These are phyloP conservation scores for Neostapfia colusana DNA, from an alignment of 176 grass and related monocot species.

Conservation along the genomic window DNA sequence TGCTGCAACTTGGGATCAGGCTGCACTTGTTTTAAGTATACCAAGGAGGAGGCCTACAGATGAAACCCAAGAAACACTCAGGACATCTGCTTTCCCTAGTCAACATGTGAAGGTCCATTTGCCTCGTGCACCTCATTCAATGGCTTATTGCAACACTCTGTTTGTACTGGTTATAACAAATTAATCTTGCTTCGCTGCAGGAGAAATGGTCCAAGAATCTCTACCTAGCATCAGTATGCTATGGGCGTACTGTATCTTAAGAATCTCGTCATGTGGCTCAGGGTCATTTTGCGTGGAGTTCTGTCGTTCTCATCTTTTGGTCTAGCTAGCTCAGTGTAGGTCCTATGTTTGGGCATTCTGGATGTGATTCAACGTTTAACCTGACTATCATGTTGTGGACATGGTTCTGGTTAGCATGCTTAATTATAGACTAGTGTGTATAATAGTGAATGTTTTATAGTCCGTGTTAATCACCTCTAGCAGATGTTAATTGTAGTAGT, in stretches of 20 bases:
- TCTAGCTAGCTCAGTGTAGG: conserved; percentile 17
- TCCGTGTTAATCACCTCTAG: conserved; percentile 36
- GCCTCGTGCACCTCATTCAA: conserved; percentile 17
- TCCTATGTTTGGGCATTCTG: conserved; percentile 20
- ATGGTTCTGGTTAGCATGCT: conserved; percentile 22
- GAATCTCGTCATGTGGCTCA: conserved; percentile 30
- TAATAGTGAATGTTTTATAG: conserved; percentile 40
- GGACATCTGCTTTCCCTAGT: conserved; percentile 93
- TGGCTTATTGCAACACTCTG: not conserved
- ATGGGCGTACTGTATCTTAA: conserved; percentile 95
- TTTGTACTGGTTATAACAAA: conserved; percentile 29
- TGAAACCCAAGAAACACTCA: conserved; percentile 93
- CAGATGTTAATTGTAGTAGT: conserved; percentile 32
- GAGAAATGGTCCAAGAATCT: conserved; percentile 96
- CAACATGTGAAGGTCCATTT: conserved; percentile 81
- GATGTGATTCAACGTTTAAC: not conserved
- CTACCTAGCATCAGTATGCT: conserved; percentile 92
- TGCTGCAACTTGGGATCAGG: conserved; percentile 90
- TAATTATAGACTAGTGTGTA: conserved; percentile 54
- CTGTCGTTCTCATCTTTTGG: conserved; percentile 7
- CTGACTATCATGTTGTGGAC: conserved; percentile 22
- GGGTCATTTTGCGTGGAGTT: not conserved
- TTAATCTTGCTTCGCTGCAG: conserved; percentile 52
- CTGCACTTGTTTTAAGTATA: conserved; percentile 84
- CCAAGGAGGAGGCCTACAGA: conserved; percentile 77